Evolutionary conservation across 2,329 filamentous ascomycete species (phyloP), one percentile per base, ranked within the genome.

Genomic region (Sclerotiophoma versabilis): DNA sequence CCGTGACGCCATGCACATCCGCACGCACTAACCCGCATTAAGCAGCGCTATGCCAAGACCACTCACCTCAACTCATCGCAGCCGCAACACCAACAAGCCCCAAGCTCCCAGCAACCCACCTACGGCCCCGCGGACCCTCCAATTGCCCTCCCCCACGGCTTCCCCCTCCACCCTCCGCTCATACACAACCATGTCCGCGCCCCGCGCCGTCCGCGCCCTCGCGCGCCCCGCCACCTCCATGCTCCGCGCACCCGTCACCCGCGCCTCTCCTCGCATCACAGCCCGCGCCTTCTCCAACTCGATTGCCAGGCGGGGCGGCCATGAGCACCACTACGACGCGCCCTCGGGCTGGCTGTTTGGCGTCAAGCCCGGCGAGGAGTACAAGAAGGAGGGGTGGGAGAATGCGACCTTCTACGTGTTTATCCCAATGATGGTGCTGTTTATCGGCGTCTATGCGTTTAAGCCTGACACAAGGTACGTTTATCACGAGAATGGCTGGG

Each of bases 401-500:
- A 87, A 83, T 64, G 79, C 92, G 50, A 93, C 89, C 81, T 89
- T 89, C 75, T 91, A 90, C 75, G 92, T 93, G 43, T 92, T 96
- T 77, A 90, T 88, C 75, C 91, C 91, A 1, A 20, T 51, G 19
- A 52, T 57, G 48, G 49, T 57, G 32, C 14, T 49, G 48, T 51
- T 47, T 23, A 25, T 52, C 1, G 54, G 43, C 6, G 44, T 43
- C 63, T 92, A 96, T 80, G 92, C 91, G 59, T 98, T 95, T 76
- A 98, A 98, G 87, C 95, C 95, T 47, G 95, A 99, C 83, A 98
- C 93, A 61, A 96, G 92, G 95, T 99, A 84, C 81, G 93, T 92
- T 25, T 42, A 19, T 38, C n/a, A 12, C 39, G 17, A n/a, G 27
- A 38, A 47, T 34, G 44, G 33, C 5, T 42, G 52, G 39, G 26